Conservation (phyloP, 2,329 filamentous ascomycete genomes). For the Penicillium corylophilum region DNA sequence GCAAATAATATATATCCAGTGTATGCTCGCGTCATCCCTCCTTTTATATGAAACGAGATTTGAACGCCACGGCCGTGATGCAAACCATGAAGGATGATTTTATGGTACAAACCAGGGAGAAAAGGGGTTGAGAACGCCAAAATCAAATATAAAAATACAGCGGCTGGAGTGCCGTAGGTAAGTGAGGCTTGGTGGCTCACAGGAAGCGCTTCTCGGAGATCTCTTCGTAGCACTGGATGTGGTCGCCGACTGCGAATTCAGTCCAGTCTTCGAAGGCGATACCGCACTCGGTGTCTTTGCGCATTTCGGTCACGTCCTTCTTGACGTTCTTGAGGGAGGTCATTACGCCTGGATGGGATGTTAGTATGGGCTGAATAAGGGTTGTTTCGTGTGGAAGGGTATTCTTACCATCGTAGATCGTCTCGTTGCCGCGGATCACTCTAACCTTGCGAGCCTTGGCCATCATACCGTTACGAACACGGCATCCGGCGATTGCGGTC, state of each 20-base stretch:
- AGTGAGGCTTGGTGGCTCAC: constrained; percentile 17
- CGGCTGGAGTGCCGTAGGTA: neutral
- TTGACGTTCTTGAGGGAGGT: constrained; percentile 86
- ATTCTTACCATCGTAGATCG: constrained; percentile 76
- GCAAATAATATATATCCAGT: constrained; percentile 7
- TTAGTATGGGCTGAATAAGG: neutral
- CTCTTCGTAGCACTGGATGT: constrained; percentile 85
- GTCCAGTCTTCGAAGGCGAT: constrained; percentile 80
- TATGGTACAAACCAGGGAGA: constrained; percentile 13
- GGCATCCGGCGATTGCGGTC: constrained; percentile 81
- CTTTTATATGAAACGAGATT: constrained; percentile 3
- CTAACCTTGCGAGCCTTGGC: constrained; percentile 63
- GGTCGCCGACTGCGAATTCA: constrained; percentile 75
- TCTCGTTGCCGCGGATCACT: constrained; percentile 68
- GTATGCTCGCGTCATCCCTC: neutral
- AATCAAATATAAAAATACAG: constrained; percentile 13
- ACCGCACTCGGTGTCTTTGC: constrained; percentile 91
- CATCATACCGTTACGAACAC: constrained; percentile 77
- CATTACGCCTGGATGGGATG: constrained; percentile 62
- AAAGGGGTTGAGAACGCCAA: constrained; percentile 5
- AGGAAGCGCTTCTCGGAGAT: constrained; percentile 65
- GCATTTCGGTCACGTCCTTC: constrained; percentile 85
- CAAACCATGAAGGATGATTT: constrained; percentile 9
- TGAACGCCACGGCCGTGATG: constrained; percentile 17
- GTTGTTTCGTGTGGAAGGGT: neutral